Conservation (phyloP, 495 filamentous ascomycete species). For the Penicillium fimorum region DNA sequence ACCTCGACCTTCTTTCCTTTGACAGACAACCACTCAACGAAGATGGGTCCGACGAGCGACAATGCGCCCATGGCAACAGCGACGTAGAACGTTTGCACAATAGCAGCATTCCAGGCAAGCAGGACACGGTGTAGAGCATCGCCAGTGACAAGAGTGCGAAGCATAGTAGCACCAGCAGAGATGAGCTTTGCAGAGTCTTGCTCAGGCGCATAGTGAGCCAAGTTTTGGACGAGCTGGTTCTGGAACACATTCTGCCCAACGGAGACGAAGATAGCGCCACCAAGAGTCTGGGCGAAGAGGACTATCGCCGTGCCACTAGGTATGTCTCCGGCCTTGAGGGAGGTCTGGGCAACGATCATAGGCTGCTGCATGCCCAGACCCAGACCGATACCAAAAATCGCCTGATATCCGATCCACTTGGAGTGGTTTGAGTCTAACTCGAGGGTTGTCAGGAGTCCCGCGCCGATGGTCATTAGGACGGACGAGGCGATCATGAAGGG, state of each 20-base stretch:
- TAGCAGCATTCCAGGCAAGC: conserved; percentile 66
- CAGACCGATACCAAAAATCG: conserved; percentile 65
- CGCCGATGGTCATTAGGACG: conserved; percentile 62
- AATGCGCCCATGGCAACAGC: conserved; percentile 61
- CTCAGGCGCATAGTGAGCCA: conserved; percentile 50
- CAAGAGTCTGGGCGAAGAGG: conserved; percentile 70
- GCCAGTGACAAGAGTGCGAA: conserved; percentile 49
- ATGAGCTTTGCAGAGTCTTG: conserved; percentile 52
- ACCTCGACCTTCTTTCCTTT: conserved; percentile 79
- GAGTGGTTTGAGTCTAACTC: conserved; percentile 48
- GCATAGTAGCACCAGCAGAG: conserved; percentile 63
- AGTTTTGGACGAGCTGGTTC: conserved; percentile 61
- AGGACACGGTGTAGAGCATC: conserved; percentile 55
- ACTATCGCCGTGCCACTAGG: conserved; percentile 65
- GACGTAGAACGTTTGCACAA: conserved; percentile 69
- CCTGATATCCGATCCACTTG: conserved; percentile 78
- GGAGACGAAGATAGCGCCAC: conserved; percentile 70
- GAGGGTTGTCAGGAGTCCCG: conserved; percentile 67
- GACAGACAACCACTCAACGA: conserved; percentile 77
- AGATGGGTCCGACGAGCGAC: conserved; percentile 57
- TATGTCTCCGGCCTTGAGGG: conserved; percentile 58
- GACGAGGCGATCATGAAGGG: conserved; percentile 66
- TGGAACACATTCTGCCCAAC: conserved; percentile 77
- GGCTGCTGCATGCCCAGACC: conserved; percentile 68
- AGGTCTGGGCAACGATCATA: conserved; percentile 67